Conservation (phyloP, 2,329 filamentous ascomycete genomes). For the Cladosporium halotolerans region DNA sequence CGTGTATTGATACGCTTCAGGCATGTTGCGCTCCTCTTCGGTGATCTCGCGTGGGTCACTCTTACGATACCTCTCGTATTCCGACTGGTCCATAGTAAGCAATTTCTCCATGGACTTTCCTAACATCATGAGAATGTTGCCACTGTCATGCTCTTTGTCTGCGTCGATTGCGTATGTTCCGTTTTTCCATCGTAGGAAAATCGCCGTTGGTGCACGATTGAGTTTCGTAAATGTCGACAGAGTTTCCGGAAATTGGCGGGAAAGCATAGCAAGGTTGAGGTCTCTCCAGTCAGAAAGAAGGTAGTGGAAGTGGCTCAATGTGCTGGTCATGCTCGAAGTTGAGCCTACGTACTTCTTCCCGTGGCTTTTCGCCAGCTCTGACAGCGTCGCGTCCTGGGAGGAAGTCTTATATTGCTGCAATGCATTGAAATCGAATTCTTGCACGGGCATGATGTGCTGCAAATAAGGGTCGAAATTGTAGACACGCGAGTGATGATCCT, state of each 20-base stretch:
- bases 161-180: conserved; percentile 91
- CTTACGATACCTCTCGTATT: conserved; percentile 79
- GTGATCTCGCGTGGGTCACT: conserved; percentile 61
- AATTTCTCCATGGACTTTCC: conserved; percentile 97
- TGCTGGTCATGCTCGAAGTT: conserved; percentile 90
- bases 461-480: conserved; percentile 98
- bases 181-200: conserved; percentile 76
- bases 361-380: conserved; percentile 59
- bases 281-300: conserved; percentile 77
- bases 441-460: conserved; percentile 83
- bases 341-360: conserved; percentile 83
- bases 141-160: conserved; percentile 82
- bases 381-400: conserved; percentile 69
- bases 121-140: conserved; percentile 82
- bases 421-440: conserved; percentile 86
- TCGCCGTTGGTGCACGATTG: conserved; percentile 65
- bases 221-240: conserved; percentile 65
- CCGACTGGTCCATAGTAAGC: conserved; percentile 71
- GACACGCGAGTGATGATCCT: conserved; percentile 78
- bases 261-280: conserved; percentile 61
- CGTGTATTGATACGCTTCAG: conserved; percentile 82
- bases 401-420: conserved; percentile 86
- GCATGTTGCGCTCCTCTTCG: conserved; percentile 63
- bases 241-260: conserved; percentile 58
- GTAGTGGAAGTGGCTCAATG: conserved; percentile 86